phyloP scores from a whole-genome alignment of 768 basidiomycete species.

The Lactarius akahatsu region DNA sequence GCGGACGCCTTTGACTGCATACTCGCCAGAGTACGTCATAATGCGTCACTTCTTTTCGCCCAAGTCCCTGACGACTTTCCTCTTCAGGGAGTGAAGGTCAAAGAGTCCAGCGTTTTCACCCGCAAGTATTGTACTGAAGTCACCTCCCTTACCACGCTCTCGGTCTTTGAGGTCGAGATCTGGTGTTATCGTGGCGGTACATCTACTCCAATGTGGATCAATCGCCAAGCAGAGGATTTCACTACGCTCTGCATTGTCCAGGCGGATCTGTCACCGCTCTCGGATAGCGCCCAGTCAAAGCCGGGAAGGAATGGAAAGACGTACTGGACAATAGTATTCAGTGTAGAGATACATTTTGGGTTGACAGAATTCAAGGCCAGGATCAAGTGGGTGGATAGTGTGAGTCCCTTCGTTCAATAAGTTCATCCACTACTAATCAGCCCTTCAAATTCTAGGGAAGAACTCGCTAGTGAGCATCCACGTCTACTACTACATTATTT shows the following conservation, averaged over 20 bases:
- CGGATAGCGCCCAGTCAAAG: constrained; percentile 69
- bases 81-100: constrained; percentile 64
- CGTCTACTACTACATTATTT: not conserved
- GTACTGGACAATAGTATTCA: constrained; percentile 84
- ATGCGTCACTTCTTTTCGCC: constrained; percentile 9
- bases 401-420: constrained; percentile 39
- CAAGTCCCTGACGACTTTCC: constrained; percentile 9
- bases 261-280: constrained; percentile 71
- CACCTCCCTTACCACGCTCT: constrained; percentile 69
- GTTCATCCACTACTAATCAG: not conserved
- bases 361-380: constrained; percentile 79
- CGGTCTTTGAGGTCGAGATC: constrained; percentile 80
- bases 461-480: constrained; percentile 61
- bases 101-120: constrained; percentile 78
- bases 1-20: constrained; percentile 85
- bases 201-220: constrained; percentile 70
- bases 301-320: constrained; percentile 61
- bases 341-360: constrained; percentile 81
- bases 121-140: constrained; percentile 82
- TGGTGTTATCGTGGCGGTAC: constrained; percentile 84
- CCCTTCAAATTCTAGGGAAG: constrained; percentile 47
- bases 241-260: constrained; percentile 77
- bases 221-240: constrained; percentile 62
- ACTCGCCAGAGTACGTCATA: constrained; percentile 55
- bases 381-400: constrained; percentile 81